Conservation (phyloP, 495 filamentous ascomycete species). For the Lepraria neglecta region DNA sequence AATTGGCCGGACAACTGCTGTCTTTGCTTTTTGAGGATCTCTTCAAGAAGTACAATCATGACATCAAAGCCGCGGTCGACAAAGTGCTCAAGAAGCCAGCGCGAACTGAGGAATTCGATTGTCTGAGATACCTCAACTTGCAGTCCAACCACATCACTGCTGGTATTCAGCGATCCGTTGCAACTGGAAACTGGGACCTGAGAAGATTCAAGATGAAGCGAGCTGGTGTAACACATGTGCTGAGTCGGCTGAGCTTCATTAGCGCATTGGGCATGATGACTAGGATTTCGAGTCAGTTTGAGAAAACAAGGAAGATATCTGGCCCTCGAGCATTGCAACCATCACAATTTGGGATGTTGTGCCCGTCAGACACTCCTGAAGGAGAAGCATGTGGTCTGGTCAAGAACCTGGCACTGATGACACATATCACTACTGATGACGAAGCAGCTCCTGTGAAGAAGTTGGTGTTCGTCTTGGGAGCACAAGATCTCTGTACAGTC, state of each 20-base stretch:
- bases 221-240: constrained; percentile 92
- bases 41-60: constrained; percentile 87
- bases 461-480: constrained; percentile 69
- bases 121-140: constrained; percentile 63
- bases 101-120: constrained; percentile 79
- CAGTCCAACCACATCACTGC: constrained; percentile 77
- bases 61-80: constrained; percentile 85
- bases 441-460: constrained; percentile 82
- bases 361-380: constrained; percentile 94
- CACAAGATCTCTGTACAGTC: constrained; percentile 65
- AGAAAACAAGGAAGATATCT: constrained; percentile 93
- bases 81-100: constrained; percentile 88
- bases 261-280: constrained; percentile 99
- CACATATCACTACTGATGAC: constrained; percentile 93
- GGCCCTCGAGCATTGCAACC: constrained; percentile 93
- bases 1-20: constrained; percentile 88
- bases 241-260: constrained; percentile 94
- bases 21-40: constrained; percentile 95
- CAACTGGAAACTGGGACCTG: constrained; percentile 94
- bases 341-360: constrained; percentile 96
- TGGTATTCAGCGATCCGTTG: constrained; percentile 88
- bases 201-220: constrained; percentile 98
- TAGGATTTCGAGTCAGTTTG: constrained; percentile 94
- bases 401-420: constrained; percentile 98
- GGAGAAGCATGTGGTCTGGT: constrained; percentile 96